Base-by-base conservation (phyloP, 768 basidiomycete species). In the Pholiota conissans region DNA sequence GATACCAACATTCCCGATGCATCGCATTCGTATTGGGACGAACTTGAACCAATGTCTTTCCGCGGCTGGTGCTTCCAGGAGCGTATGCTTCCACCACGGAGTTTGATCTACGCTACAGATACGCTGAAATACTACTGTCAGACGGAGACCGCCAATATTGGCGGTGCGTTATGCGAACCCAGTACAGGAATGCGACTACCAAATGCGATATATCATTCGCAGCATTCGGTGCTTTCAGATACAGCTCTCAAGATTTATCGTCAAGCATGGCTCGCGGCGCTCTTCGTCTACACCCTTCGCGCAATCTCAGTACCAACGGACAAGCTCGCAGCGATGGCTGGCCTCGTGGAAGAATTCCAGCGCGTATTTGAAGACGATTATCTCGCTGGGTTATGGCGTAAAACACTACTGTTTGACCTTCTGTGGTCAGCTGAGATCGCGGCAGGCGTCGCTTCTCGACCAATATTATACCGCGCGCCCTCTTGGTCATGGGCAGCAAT, bases 401-500 rank as follows among this genome's bases (percentile, higher is more conserved):
- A 49, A 14, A 48, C 55, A 26, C 37, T 56, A n/a, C 9, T 58
- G 30, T 32, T 53, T 32, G 57, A 58, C 26, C 34, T 58, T 7
- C 46, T 54, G 2, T 58, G 57, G 52, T 20, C n/a, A 27, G 22
- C 30, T 9, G 18, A 47, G 14, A 35, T 7, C 3, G 46, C 39
- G 4, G 20, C 6, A 16, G 16, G 4, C 39, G 39, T 7, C 7
- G 4, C 11, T 40, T 13, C 39, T 27, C 14, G 46, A 45, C 34
- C 57, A 39, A 40, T 26, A 6, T 14, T 8, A 4, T 58, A 58
- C 46, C 57, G 52, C 18, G 57, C 57, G 10, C 57, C 52, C 11
- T 53, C 57, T 3, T 58, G 52, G 57, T 58, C 57, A 7, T 58
- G 57, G 57, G 57, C 57, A 16, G 39, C 57, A 5, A 37, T 58